Evolutionary conservation across 257 asterid genomes (phyloP), one percentile per base, ranked within the genome.

Genomic region (Datura wrightii): DNA sequence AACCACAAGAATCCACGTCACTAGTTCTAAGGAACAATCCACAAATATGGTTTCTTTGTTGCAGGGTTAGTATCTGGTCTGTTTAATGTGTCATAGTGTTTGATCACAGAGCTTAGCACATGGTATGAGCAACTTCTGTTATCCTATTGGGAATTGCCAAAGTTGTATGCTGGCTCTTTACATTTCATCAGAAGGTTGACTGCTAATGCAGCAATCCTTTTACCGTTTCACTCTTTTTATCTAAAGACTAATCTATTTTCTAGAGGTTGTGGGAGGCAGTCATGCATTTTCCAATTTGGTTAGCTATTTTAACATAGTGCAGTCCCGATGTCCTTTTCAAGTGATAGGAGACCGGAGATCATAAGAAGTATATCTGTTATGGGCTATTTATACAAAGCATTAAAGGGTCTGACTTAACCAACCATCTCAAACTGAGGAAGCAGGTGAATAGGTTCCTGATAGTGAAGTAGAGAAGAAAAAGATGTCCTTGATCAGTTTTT

Each of bases 391-490:
- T 60, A 3, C 69, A 60, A 60, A 60, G 67, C 11, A 58, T 16
- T 59, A 18, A 15, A 55, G 62, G 8, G 19, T 16, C 19, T 58
- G 4, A 60, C 37, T 60, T 60, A 76, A 16, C 78, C 88, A 18
- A 24, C 31, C 31, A 24, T 39, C 11, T 72, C 80, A 83, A 63
- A 58, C 34, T 37, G 90, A 85, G 60, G 85, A 84, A 62, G 86
- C 76, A 7, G 91, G 37, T 42, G 82, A 82, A 15, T 89, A 88
- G 85, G 84, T 67, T 55, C 88, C 86, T 18, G 87, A 34, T 11
- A 83, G 56, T 16, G 93, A 55, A 42, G 88, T 9, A 54, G 89
- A 85, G 85, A 85, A 80, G 83, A 87, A 89, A 80, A 69, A 86
- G 54, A 63, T 34, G 18, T 3, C 31, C 2, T 10, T 65, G 39